Base-by-base conservation (phyloP, 768 basidiomycete species). In the Boletus rufocinnamomeus region DNA sequence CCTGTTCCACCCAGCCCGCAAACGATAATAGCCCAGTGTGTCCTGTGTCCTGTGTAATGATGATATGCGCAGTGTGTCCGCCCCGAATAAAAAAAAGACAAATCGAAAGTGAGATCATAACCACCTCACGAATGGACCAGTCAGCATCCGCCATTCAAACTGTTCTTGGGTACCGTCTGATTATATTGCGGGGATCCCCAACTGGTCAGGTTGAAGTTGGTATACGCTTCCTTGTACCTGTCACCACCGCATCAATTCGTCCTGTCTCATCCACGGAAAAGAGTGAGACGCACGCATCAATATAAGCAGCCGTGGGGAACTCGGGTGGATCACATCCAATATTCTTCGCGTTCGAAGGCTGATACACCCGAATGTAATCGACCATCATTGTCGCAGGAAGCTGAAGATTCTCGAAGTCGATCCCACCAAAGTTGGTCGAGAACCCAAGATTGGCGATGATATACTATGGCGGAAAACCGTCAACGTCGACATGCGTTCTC, bases 281-380 rank as follows among this genome's bases (percentile, higher is more conserved):
- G 30, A 4, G 11, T 10, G 3, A 44, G 21, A 79, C 80, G 69
- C 70, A 89, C 85, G 80, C 76, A 21, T 86, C 67, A 64, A 95
- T 96, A 70, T 96, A 96, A 0, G 80, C 73, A 13, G 77, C 70
- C 0, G 95, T 97, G 0, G 95, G 93, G 71, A 81, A 86, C 16
- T 83, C 80, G 11, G 72, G 64, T 6, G 93, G 91, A 66, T 93
- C 89, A 62, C 86, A 88, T 16, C 87, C 84, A 40, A 84, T 74
- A 60, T 85, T 85, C 62, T 77, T 72, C 11, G 69, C 63, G 56
- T 75, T 71, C 52, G 76, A 70, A 27, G 76, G 74, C 63, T 88
- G 88, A 65, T 88, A 89, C 14, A 96, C 89, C 2, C 94, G 83
- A 56, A 95, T 84, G 58, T 85, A 95, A 67, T 96, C 94, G 50